Conservation (phyloP, 2,329 filamentous ascomycete genomes). For the Penicillium sp. region DNA sequence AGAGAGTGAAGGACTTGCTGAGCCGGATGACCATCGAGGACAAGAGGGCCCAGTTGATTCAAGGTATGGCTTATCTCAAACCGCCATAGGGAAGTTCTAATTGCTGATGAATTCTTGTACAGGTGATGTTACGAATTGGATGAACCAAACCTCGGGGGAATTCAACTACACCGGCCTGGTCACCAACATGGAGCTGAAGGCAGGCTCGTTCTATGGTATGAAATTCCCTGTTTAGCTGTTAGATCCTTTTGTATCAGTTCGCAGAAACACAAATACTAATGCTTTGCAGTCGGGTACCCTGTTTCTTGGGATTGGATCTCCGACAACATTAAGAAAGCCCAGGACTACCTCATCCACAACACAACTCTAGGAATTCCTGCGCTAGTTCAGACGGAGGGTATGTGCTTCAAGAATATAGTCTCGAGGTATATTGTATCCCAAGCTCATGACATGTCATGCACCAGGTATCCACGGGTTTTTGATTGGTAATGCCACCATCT, state of each 20-base stretch:
- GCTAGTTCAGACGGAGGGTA: slow-evolving; percentile 68
- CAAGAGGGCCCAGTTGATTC: slow-evolving; percentile 67
- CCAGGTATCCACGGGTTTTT: slow-evolving; percentile 65
- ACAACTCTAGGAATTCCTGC: slow-evolving; percentile 69
- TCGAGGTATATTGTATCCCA: background rate
- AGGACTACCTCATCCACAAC: slow-evolving; percentile 66
- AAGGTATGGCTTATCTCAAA: slow-evolving; percentile 36
- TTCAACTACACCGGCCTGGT: slow-evolving; percentile 66
- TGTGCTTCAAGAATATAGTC: background rate
- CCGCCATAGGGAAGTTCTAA: rapidly evolving
- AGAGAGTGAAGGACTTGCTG: slow-evolving; percentile 64
- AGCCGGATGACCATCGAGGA: slow-evolving; percentile 72
- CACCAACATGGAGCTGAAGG: slow-evolving; percentile 63
- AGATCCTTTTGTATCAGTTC: background rate
- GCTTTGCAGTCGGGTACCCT: slow-evolving; percentile 58
- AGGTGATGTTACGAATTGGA: slow-evolving; percentile 70
- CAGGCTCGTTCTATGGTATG: slow-evolving; percentile 63
- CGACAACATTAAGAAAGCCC: slow-evolving; percentile 60
- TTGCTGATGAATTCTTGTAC: background rate
- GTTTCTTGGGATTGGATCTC: slow-evolving; percentile 62
- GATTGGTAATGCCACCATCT: slow-evolving; percentile 70
- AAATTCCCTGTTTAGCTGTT: too few species aligned
- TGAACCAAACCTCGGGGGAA: slow-evolving; percentile 63
- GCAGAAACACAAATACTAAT: background rate
- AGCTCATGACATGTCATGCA: background rate